Conservation (phyloP, 2,329 filamentous ascomycete species). For the Akanthomyces dipterigenus region DNA sequence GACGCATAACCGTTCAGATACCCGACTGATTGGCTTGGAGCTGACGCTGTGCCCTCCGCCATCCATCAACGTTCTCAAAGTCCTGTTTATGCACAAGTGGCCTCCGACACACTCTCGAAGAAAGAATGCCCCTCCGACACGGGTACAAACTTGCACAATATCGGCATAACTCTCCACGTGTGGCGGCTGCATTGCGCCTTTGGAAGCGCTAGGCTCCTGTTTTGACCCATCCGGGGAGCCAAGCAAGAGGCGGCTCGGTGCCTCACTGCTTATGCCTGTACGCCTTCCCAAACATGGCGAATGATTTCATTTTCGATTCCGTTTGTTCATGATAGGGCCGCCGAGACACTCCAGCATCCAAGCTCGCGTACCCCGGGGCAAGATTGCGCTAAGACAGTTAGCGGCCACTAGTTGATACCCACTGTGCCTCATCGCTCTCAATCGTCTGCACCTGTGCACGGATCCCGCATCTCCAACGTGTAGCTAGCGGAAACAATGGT, state of each 20-base stretch:
- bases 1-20: not conserved
- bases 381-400: not conserved
- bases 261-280: not conserved
- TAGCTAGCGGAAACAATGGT: constrained; percentile 6
- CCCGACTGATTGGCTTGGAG: not conserved
- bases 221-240: not conserved
- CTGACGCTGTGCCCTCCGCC: not conserved
- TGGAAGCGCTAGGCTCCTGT: not conserved
- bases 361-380: not conserved
- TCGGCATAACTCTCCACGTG: not conserved
- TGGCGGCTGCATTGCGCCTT: not conserved
- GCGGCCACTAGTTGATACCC: constrained; percentile 8
- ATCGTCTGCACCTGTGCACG: not conserved
- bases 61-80: not conserved
- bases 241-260: not conserved
- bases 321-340: not conserved
- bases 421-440: constrained; percentile 2
- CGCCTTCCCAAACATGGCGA: not conserved
- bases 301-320: not conserved
- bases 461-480: constrained; percentile 2
- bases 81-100: not conserved
- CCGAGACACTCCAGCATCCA: not conserved
- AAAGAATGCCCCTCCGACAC: not conserved
- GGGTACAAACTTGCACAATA: not conserved
- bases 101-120: not conserved